Conservation (phyloP, 2,329 filamentous ascomycete species). For the Hymenoscyphus albidus region DNA sequence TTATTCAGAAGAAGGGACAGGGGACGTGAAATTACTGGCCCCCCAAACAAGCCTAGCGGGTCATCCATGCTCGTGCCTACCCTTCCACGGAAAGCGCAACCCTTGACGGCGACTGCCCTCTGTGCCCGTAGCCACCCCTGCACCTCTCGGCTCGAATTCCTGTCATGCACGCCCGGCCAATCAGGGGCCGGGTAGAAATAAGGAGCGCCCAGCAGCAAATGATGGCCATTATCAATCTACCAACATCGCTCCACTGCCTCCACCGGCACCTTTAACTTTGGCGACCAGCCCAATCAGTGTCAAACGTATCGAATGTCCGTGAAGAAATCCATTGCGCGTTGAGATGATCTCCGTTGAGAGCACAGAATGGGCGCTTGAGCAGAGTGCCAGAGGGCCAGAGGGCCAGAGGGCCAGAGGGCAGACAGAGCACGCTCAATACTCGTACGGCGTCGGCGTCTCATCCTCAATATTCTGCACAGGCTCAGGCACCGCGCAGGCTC, state of each 20-base stretch:
- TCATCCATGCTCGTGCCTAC: neutral
- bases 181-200: too few relatives aligned
- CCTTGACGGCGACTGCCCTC: too few relatives aligned
- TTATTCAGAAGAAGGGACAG: constrained; percentile 11
- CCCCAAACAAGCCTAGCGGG: neutral
- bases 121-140: neutral
- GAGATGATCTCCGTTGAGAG: neutral
- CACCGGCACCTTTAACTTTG: neutral
- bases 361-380: too few relatives aligned
- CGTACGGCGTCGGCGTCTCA: too few relatives aligned
- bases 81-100: neutral
- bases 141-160: neutral
- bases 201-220: too few relatives aligned
- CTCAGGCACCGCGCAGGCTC: too few relatives aligned
- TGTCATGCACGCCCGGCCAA: neutral
- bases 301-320: neutral
- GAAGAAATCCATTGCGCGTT: neutral
- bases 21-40: too few relatives aligned
- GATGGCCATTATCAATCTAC: neutral
- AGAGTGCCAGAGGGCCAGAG: too few relatives aligned
- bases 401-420: too few relatives aligned
- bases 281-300: neutral
- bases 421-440: too few relatives aligned
- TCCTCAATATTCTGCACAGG: too few relatives aligned
- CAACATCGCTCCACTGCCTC: neutral